These are phyloP conservation scores for Bruguiera sexangula DNA, from an alignment of 345 rosid genomes.

Conservation along the genomic window DNA sequence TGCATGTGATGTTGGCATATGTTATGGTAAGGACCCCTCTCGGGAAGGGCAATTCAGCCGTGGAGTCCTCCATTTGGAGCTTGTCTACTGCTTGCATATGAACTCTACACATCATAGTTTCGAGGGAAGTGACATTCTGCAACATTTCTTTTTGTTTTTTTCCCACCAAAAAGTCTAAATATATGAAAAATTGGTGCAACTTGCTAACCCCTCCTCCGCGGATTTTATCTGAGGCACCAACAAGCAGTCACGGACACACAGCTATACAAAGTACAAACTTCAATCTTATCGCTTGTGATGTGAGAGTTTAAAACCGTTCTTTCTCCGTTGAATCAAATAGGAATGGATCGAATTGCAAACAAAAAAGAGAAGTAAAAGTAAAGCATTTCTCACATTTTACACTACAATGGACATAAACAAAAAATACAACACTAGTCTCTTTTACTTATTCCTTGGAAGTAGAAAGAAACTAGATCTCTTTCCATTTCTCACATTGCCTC, in stretches of 20 bases:
- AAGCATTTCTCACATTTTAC: constrained; percentile 12
- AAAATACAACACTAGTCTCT: constrained; percentile 20
- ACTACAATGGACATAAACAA: constrained; percentile 10
- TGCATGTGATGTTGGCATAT: constrained; percentile 22
- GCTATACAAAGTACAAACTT: too few relatives aligned
- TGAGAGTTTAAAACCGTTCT: not conserved
- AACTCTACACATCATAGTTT: not conserved
- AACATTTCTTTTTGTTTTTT: not conserved
- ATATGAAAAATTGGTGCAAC: too few relatives aligned
- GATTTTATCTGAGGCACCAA: too few relatives aligned
- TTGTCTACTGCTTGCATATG: not conserved
- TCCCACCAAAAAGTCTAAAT: not conserved
- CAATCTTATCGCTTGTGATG: not conserved
- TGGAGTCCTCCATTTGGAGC: not conserved
- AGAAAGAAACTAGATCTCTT: not conserved
- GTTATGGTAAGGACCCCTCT: constrained; percentile 20
- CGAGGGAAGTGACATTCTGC: not conserved
- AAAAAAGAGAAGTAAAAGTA: not conserved
- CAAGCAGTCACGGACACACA: too few relatives aligned
- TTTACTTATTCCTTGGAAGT: constrained; percentile 15
- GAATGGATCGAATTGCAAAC: not conserved
- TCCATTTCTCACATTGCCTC: not conserved
- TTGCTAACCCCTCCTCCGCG: too few relatives aligned
- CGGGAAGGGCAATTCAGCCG: not conserved
- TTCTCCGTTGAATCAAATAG: not conserved